Evolutionary conservation across 352 stramenopile genomes (phyloP).

Genomic region (Phytophthora pini): DNA sequence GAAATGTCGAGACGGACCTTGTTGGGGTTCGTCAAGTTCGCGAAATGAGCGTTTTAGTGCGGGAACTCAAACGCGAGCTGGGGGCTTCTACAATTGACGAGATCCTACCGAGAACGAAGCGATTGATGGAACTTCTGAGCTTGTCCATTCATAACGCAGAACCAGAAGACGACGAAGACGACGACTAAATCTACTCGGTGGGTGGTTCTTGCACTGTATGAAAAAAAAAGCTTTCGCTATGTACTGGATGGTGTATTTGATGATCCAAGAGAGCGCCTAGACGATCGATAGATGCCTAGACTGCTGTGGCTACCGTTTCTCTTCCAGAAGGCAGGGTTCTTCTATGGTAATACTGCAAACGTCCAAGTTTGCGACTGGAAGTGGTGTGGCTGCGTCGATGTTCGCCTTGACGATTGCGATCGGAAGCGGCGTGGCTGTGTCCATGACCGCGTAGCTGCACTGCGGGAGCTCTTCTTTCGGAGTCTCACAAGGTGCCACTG

Average conservation of each 20-base stretch:
- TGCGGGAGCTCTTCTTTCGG: conserved; percentile 28
- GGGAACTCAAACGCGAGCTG: conserved; percentile 81
- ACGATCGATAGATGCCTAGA: conserved; percentile 14
- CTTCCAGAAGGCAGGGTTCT: background rate
- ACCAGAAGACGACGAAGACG: conserved; percentile 36
- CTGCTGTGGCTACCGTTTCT: conserved; percentile 17
- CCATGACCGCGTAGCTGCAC: conserved; percentile 37
- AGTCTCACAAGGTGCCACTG: conserved; percentile 12
- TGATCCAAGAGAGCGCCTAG: conserved; percentile 14
- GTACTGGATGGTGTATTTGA: conserved; percentile 1
- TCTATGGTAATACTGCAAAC: conserved; percentile 46
- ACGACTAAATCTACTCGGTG: conserved; percentile 33
- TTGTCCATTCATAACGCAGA: conserved; percentile 65
- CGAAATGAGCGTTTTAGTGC: conserved; percentile 72
- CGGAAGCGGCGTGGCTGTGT: conserved; percentile 11
- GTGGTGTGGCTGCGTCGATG: too few relatives aligned
- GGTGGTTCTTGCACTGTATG: background rate
- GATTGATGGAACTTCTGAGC: conserved; percentile 84
- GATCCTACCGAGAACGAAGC: conserved; percentile 76
- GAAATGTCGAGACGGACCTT: conserved; percentile 36
- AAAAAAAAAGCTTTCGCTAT: background rate
- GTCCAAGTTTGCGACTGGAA: conserved; percentile 20
- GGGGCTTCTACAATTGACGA: conserved; percentile 75
- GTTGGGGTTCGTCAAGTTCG: conserved; percentile 76
- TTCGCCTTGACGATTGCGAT: conserved; percentile 21